phyloP scores from a whole-genome alignment of 1,284 basidiomycete genomes.

The Vanrija sp. region DNA sequence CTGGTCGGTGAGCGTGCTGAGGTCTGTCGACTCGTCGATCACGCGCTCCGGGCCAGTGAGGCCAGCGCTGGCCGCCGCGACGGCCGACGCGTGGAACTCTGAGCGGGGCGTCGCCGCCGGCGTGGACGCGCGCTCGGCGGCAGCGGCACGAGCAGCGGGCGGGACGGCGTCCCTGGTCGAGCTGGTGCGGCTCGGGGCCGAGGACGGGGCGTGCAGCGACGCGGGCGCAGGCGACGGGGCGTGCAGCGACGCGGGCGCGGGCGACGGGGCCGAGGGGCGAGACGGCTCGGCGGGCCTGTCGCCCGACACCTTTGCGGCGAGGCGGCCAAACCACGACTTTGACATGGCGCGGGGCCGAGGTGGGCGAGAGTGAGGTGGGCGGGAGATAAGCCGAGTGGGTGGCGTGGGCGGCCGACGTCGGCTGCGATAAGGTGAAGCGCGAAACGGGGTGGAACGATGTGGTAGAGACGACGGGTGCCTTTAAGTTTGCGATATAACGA shows the following conservation, averaged over 20 bases:
- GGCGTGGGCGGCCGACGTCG: no score
- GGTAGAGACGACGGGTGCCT: no score
- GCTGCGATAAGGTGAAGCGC: no score
- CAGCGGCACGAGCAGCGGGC: background rate
- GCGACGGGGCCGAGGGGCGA: background rate
- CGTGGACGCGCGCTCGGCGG: background rate
- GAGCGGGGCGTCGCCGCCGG: background rate
- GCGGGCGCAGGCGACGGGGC: background rate
- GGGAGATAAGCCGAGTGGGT: no score
- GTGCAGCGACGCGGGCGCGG: background rate
- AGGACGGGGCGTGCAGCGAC: no score
- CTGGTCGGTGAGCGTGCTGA: slow-evolving; percentile 46
- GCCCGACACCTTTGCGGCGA: background rate
- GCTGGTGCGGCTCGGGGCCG: no score
- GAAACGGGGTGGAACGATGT: no score
- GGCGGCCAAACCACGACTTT: no score
- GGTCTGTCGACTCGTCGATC: slow-evolving; percentile 47
- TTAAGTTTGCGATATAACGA: no score
- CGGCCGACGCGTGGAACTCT: slow-evolving; percentile 9
- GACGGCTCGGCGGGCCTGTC: background rate
- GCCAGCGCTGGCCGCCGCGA: slow-evolving; percentile 9
- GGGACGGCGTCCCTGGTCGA: background rate
- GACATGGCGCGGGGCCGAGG: no score
- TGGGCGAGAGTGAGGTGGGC: no score
- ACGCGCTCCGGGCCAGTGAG: slow-evolving; percentile 20